These are phyloP conservation scores for Salvia rosmarinus DNA, from an alignment of 257 asterid species.

Conservation along the genomic window DNA sequence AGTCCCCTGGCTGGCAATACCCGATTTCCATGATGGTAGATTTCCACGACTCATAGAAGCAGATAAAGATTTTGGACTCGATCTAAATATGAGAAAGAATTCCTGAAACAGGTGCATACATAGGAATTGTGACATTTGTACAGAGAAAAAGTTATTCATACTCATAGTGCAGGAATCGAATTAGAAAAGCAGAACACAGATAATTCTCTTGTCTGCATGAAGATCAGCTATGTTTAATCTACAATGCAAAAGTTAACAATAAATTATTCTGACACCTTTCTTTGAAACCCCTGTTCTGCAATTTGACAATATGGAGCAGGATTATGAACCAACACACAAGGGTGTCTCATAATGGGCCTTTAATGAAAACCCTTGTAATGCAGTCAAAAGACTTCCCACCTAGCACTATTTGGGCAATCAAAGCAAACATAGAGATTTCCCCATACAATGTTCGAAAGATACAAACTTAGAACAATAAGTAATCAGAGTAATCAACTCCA, in stretches of 20 bases:
- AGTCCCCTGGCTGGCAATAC: conserved; percentile 35
- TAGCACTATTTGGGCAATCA: neutral
- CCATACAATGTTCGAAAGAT: neutral
- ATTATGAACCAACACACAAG: neutral
- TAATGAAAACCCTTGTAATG: neutral
- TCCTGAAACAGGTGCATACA: conserved; percentile 41
- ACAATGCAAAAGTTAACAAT: neutral
- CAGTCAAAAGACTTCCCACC: neutral
- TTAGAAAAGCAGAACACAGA: neutral
- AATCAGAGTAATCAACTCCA: neutral
- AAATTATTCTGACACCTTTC: neutral
- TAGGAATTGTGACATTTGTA: conserved; percentile 31
- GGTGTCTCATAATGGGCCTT: neutral
- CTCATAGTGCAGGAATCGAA: neutral
- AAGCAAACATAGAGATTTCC: conserved; percentile 1
- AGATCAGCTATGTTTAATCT: neutral
- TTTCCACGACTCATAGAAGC: conserved; percentile 40
- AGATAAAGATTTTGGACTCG: conserved; percentile 34
- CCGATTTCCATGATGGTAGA: conserved; percentile 25
- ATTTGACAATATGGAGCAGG: neutral
- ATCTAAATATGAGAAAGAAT: conserved; percentile 35
- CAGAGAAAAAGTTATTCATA: conserved; percentile 18
- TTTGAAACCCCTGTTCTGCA: neutral
- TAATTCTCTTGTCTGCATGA: conserved; percentile 13
- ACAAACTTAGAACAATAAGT: neutral